A percentile compares a stretch with the other conserved stretches of the same genome.
Evolutionary conservation across 768 basidiomycete genomes (phyloP).

Genomic region (Suillus subalutaceus): DNA sequence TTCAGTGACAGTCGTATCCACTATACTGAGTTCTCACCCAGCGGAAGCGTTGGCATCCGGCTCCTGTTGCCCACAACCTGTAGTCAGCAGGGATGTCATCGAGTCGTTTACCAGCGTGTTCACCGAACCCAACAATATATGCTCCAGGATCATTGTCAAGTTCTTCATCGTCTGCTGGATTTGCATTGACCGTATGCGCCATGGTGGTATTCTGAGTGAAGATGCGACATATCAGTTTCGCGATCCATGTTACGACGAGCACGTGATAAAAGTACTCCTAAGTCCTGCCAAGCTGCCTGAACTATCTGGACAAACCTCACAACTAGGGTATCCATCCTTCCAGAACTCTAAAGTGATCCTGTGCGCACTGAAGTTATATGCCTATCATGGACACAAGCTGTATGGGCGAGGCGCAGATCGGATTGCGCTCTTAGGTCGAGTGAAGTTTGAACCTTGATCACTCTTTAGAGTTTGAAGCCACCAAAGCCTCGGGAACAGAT

Average conservation of each 20-base stretch:
- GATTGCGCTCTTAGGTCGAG: slow-evolving; percentile 47
- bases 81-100: neutral
- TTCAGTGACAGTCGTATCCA: neutral
- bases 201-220: neutral
- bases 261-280: slow-evolving; percentile 1
- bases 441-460: neutral
- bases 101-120: neutral
- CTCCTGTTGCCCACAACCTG: slow-evolving; percentile 17
- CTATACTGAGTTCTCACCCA: slow-evolving; percentile 18
- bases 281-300: slow-evolving; percentile 24
- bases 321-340: slow-evolving; percentile 89
- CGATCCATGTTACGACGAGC: neutral
- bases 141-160: slow-evolving; percentile 21
- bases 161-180: neutral
- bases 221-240: neutral
- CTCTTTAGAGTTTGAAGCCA: slow-evolving; percentile 78
- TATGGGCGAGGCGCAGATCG: slow-evolving; percentile 98
- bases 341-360: slow-evolving; percentile 73
- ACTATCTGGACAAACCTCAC: slow-evolving; percentile 28
- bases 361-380: slow-evolving; percentile 87
- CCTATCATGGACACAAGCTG: slow-evolving; percentile 93
- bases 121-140: slow-evolving; percentile 15
- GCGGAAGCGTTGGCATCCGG: neutral
- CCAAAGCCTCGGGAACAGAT: slow-evolving; percentile 79
- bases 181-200: neutral